These are phyloP conservation scores for Emydomyces testavorans DNA, from an alignment of 2,329 filamentous ascomycete genomes.

Conservation along the genomic window DNA sequence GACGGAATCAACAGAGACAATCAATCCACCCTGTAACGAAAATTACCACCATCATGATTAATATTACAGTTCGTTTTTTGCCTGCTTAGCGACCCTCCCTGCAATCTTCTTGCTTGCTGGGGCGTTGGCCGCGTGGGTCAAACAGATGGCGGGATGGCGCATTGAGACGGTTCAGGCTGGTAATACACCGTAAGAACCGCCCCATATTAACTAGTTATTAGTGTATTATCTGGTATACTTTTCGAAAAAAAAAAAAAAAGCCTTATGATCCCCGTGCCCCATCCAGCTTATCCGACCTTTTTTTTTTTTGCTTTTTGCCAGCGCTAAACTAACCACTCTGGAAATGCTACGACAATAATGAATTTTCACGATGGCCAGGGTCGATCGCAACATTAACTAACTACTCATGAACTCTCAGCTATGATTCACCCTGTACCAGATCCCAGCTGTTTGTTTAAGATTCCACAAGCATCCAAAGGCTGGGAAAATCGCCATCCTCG, in stretches of 20 bases:
- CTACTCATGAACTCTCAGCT: not conserved
- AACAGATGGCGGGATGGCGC: conserved; percentile 13
- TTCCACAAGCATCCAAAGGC: conserved; percentile 7
- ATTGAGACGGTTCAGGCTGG: conserved; percentile 3
- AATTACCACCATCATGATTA: no score
- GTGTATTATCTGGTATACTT: no score
- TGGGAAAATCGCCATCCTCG: conserved; percentile 1
- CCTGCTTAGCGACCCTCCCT: conserved; percentile 7
- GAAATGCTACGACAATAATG: conserved; percentile 1
- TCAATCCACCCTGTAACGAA: no score
- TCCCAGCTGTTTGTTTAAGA: conserved; percentile 6
- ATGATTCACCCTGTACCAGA: not conserved
- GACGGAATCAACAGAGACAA: not conserved
- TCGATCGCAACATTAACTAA: not conserved
- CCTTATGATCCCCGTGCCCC: no score
- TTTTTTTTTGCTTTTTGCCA: conserved; percentile 5
- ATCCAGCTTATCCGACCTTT: no score
- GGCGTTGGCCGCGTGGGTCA: conserved; percentile 12
- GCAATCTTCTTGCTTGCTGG: not conserved
- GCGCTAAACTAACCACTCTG: conserved; percentile 9
- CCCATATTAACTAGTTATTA: no score
- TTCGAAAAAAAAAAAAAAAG: no score
- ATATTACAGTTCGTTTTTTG: no score
- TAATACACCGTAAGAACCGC: no score
- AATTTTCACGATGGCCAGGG: no score